Conservation (phyloP, 2,329 filamentous ascomycete genomes). For the Trichoderma breve region DNA sequence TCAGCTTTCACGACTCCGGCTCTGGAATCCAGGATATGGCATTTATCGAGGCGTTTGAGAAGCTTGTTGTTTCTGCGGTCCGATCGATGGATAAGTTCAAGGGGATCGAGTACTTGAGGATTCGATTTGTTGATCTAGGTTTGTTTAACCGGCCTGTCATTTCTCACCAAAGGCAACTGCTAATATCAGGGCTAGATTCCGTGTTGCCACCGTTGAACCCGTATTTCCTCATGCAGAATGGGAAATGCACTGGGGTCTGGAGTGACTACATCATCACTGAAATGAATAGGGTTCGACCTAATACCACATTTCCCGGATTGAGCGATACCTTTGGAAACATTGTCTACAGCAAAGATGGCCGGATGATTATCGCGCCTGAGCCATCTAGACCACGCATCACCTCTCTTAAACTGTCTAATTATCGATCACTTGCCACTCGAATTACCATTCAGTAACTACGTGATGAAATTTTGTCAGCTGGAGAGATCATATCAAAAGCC, state of each 20-base stretch:
- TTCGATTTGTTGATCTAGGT: conserved; percentile 73
- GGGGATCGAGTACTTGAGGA: conserved; percentile 62
- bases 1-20: conserved; percentile 59
- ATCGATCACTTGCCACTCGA: conserved; percentile 47
- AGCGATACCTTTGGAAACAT: conserved; percentile 63
- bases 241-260: conserved; percentile 68
- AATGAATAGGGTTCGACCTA: conserved; percentile 58
- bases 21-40: conserved; percentile 69
- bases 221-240: conserved; percentile 63
- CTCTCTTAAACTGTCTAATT: conserved; percentile 58
- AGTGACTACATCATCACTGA: conserved; percentile 63
- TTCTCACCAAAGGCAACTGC: background rate
- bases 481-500: background rate
- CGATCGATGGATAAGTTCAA: conserved; percentile 58
- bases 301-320: conserved; percentile 59
- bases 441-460: conserved; percentile 36
- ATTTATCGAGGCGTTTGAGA: conserved; percentile 71
- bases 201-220: conserved; percentile 69
- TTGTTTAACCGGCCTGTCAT: conserved; percentile 27
- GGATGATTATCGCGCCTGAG: conserved; percentile 56
- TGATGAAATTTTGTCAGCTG: background rate
- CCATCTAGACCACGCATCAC: conserved; percentile 51
- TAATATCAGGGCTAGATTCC: conserved; percentile 51
- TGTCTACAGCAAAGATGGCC: conserved; percentile 57
- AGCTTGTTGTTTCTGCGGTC: conserved; percentile 63